These are phyloP conservation scores for Nasturtium officinale DNA, from an alignment of 345 rosid species.

Conservation along the genomic window DNA sequence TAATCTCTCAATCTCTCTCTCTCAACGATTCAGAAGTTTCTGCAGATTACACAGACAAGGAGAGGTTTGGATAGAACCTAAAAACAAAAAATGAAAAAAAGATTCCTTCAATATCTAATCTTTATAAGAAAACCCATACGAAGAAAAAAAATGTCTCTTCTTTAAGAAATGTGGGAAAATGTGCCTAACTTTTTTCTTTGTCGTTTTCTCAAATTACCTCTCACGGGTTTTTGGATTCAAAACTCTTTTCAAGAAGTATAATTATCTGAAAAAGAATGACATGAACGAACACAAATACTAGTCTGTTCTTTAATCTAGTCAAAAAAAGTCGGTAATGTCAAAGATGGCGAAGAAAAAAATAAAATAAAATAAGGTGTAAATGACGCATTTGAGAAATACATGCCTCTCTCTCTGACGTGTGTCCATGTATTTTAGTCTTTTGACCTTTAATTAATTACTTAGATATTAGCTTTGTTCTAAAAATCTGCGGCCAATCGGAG, in stretches of 20 bases:
- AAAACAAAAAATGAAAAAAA: constrained; percentile 16
- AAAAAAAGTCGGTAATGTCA: constrained; percentile 14
- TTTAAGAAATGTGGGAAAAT: constrained; percentile 17
- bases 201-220: constrained; percentile 16
- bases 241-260: background rate
- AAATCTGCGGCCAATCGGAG: too few relatives aligned
- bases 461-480: too few relatives aligned
- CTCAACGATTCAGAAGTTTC: background rate
- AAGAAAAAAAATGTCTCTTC: constrained; percentile 33
- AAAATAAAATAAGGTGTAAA: constrained; percentile 18
- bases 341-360: background rate
- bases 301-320: constrained; percentile 1
- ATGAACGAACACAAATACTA: background rate
- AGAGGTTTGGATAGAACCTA: constrained; percentile 25
- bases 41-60: background rate
- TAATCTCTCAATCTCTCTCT: background rate
- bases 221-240: constrained; percentile 32
- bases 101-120: constrained; percentile 27
- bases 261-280: background rate
- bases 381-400: constrained; percentile 15
- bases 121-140: constrained; percentile 29
- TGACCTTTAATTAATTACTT: constrained; percentile 10
- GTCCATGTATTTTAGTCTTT: constrained; percentile 36
- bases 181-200: constrained; percentile 37
- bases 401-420: constrained; percentile 23